These are phyloP conservation scores for Aureobasidium sp. DNA, from an alignment of 2,329 filamentous ascomycete species.

Conservation along the genomic window DNA sequence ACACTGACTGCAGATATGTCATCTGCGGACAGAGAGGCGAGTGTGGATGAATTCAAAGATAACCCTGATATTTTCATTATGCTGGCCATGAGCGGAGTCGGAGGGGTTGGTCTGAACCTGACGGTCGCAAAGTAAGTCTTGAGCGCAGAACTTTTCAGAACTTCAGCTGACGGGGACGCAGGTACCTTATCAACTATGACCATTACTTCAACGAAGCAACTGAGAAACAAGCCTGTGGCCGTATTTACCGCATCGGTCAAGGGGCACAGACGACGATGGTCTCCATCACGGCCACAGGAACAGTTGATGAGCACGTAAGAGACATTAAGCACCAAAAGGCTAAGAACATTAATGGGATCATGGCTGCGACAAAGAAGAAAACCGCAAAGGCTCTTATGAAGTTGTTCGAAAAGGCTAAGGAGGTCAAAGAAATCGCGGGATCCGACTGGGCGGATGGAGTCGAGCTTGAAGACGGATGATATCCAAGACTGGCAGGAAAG, in stretches of 20 bases:
- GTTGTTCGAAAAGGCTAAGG: background rate
- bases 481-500: too few species aligned
- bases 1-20: background rate
- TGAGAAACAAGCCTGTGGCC: background rate
- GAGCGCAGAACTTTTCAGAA: too few species aligned
- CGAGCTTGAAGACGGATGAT: background rate
- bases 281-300: background rate
- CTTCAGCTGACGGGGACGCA: too few species aligned
- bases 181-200: background rate
- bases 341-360: background rate
- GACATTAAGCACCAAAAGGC: background rate
- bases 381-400: background rate
- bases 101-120: background rate
- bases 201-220: background rate
- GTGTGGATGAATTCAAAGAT: background rate
- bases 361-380: background rate
- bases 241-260: background rate
- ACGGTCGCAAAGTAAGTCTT: background rate
- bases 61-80: background rate
- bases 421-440: background rate
- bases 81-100: background rate
- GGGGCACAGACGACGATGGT: background rate
- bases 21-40: background rate
- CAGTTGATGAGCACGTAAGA: background rate
- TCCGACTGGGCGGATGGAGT: background rate